A percentile compares a stretch with the other conserved stretches of the same genome.
phyloP scores from a whole-genome alignment of 2,329 filamentous ascomycete species.

The Aureobasidium sp. region DNA sequence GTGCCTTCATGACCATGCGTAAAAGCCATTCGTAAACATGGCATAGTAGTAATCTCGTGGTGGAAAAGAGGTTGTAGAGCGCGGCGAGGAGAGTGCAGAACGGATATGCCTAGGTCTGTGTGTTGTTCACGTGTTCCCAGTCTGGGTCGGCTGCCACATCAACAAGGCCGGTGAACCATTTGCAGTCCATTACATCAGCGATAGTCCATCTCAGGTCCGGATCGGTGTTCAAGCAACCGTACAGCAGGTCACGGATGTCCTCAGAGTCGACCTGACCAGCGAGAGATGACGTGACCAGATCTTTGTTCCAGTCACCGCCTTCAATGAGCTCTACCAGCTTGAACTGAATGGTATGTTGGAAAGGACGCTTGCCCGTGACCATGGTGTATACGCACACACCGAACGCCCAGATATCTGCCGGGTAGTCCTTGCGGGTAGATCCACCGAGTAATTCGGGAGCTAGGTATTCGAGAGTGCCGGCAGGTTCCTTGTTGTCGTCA shows the following conservation, averaged over 20 bases:
- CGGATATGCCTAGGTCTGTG: neutral
- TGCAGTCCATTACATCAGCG: slow-evolving; percentile 46
- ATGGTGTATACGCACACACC: slow-evolving; percentile 57
- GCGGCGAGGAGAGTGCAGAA: neutral
- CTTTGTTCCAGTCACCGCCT: slow-evolving; percentile 51
- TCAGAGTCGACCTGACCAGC: slow-evolving; percentile 33
- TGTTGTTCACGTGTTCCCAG: slow-evolving; percentile 4
- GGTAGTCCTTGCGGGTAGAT: slow-evolving; percentile 41
- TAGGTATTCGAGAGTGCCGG: slow-evolving; percentile 52
- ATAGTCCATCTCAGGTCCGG: slow-evolving; percentile 51
- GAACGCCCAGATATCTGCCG: slow-evolving; percentile 61
- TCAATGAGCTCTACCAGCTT: slow-evolving; percentile 54
- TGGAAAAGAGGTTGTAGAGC: neutral
- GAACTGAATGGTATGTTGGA: slow-evolving; percentile 53
- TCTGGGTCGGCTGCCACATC: slow-evolving; percentile 5
- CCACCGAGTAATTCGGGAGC: slow-evolving; percentile 43
- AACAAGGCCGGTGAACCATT: slow-evolving; percentile 41
- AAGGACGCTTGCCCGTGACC: slow-evolving; percentile 55
- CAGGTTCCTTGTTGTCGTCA: slow-evolving; percentile 38
- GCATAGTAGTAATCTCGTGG: neutral
- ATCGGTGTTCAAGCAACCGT: slow-evolving; percentile 54
- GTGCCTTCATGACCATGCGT: neutral
- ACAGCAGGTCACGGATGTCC: slow-evolving; percentile 50
- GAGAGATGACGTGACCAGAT: slow-evolving; percentile 41
- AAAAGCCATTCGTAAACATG: neutral